These are phyloP conservation scores for Yamadazyma dendronema DNA, from an alignment of 1,139 yeast species.

Conservation along the genomic window DNA sequence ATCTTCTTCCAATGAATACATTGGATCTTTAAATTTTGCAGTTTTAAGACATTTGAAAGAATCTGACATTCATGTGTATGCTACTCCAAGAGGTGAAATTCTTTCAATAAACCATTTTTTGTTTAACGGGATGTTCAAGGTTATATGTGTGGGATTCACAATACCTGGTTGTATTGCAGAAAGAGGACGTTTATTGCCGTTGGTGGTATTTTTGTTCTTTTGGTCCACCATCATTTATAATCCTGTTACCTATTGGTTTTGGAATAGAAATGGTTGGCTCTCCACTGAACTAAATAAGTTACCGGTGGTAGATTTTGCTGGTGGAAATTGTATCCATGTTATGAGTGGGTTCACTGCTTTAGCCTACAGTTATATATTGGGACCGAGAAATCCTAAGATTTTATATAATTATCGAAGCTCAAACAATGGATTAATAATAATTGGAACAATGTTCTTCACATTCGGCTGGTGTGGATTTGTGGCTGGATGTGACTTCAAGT, in stretches of 20 bases:
- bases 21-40: conserved; percentile 47
- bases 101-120: conserved; percentile 42
- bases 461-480: conserved; percentile 49
- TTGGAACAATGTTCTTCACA: conserved; percentile 48
- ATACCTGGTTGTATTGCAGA: conserved; percentile 60
- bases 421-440: conserved; percentile 41
- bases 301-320: conserved; percentile 63
- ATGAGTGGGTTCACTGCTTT: conserved; percentile 60
- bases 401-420: conserved; percentile 38
- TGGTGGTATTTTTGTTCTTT: conserved; percentile 48
- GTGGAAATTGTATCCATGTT: conserved; percentile 63
- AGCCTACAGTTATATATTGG: conserved; percentile 59
- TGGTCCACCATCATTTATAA: conserved; percentile 62
- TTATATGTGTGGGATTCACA: conserved; percentile 52
- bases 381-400: conserved; percentile 47
- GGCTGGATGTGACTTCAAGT: conserved; percentile 45
- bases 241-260: conserved; percentile 66
- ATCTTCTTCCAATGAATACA: conserved; percentile 38
- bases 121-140: conserved; percentile 51
- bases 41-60: conserved; percentile 38
- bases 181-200: conserved; percentile 54
- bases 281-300: conserved; percentile 34
- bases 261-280: conserved; percentile 63
- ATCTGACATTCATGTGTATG: conserved; percentile 21
- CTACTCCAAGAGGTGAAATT: conserved; percentile 40